Percentiles rank a stretch among this genome's conserved stretches.
These are phyloP conservation scores for Chrysosporium keratinophilum DNA, from an alignment of 2,329 filamentous ascomycete species.

Conservation along the genomic window DNA sequence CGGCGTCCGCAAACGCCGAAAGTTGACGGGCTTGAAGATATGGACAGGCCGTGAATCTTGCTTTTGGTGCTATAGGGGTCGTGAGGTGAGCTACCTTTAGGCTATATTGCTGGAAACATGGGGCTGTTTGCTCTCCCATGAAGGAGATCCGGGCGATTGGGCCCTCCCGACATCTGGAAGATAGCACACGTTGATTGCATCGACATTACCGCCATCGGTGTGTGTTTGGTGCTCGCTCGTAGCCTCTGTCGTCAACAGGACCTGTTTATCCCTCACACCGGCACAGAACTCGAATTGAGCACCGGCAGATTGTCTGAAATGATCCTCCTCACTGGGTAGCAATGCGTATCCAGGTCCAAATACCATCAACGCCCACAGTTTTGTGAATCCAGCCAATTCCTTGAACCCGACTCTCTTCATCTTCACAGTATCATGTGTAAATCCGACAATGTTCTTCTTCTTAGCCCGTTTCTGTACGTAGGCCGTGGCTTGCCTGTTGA, in stretches of 20 bases:
- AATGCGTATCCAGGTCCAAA: conserved; percentile 11
- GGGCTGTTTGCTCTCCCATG: background rate
- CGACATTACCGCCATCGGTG: conserved; percentile 6
- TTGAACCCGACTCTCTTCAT: conserved; percentile 9
- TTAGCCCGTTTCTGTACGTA: conserved; percentile 12
- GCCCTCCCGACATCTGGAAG: background rate
- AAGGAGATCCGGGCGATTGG: background rate
- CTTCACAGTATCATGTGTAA: conserved; percentile 10
- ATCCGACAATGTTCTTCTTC: conserved; percentile 11
- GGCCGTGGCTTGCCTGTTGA: conserved; percentile 11
- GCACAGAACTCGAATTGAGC: conserved; percentile 7
- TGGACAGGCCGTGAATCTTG: background rate
- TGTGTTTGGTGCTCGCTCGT: conserved; percentile 5
- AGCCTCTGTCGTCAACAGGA: conserved; percentile 7
- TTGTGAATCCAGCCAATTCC: conserved; percentile 8
- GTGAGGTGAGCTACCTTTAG: background rate
- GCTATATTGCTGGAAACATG: background rate
- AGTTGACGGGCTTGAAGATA: background rate
- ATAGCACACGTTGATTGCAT: conserved; percentile 8
- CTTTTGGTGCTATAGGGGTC: background rate
- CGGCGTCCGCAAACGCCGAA: background rate
- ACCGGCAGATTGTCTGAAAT: conserved; percentile 10
- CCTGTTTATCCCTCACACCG: conserved; percentile 5
- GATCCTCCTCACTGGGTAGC: conserved; percentile 8
- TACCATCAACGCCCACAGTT: conserved; percentile 9